phyloP scores from a whole-genome alignment of 768 basidiomycete species.

The Kockovaella imperatae region DNA sequence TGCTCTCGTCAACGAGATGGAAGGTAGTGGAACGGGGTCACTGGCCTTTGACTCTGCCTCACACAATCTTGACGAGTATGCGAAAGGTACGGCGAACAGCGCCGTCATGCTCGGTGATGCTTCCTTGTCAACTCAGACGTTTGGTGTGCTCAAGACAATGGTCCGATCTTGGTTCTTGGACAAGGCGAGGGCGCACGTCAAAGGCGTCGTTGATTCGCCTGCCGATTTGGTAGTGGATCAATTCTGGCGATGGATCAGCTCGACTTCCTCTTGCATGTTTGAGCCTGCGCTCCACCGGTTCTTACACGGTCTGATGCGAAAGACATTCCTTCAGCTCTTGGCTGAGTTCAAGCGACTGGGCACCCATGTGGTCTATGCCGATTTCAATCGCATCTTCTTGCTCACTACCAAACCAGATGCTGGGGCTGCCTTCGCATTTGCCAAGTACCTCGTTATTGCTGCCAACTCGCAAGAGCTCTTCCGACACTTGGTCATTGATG shows the following conservation, averaged over 20 bases:
- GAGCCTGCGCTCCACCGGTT: slow-evolving; percentile 90
- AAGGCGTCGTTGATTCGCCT: slow-evolving; percentile 53
- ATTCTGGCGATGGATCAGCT: slow-evolving; percentile 96
- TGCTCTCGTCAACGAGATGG: slow-evolving; percentile 89
- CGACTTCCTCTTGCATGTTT: slow-evolving; percentile 73
- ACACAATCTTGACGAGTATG: slow-evolving; percentile 82
- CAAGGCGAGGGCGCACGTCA: slow-evolving; percentile 57
- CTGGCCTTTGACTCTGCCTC: slow-evolving; percentile 91
- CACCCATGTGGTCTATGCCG: slow-evolving; percentile 84
- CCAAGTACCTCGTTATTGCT: slow-evolving; percentile 86
- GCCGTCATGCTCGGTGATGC: slow-evolving; percentile 82
- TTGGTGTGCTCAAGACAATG: slow-evolving; percentile 75
- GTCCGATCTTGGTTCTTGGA: slow-evolving; percentile 86
- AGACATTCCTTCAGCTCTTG: slow-evolving; percentile 91
- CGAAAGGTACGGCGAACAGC: slow-evolving; percentile 57
- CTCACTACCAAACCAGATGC: slow-evolving; percentile 87
- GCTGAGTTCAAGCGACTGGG: slow-evolving; percentile 95
- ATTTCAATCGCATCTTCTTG: slow-evolving; percentile 81
- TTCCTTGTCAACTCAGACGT: slow-evolving; percentile 76
- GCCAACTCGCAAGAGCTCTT: slow-evolving; percentile 92
- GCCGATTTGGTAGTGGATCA: slow-evolving; percentile 64
- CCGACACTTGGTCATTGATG: slow-evolving; percentile 78
- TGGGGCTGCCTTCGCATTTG: slow-evolving; percentile 88
- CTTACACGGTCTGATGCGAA: slow-evolving; percentile 90
- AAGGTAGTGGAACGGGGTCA: slow-evolving; percentile 78